Percentiles rank a stretch among this genome's conserved stretches.
phyloP scores from a whole-genome alignment of 1,139 yeast species.

The Nadsonia commutata region DNA sequence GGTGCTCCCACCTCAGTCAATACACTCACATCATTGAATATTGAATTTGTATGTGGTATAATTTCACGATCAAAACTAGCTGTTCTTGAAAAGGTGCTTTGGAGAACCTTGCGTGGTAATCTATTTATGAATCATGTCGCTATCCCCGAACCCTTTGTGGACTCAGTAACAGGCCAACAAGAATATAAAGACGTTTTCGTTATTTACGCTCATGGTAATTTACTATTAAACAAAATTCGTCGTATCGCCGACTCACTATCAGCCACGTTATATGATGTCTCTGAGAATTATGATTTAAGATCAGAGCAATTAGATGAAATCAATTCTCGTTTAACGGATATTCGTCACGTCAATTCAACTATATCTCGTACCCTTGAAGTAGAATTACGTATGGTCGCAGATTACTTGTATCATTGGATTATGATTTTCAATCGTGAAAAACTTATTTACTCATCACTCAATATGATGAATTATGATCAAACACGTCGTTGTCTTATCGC shows the following conservation, averaged over 20 bases:
- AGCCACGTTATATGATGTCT: constrained; percentile 58
- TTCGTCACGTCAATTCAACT: constrained; percentile 54
- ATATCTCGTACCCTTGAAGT: constrained; percentile 58
- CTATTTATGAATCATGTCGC: constrained; percentile 60
- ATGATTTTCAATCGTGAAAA: constrained; percentile 57
- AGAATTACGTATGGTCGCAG: constrained; percentile 64
- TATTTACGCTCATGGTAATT: constrained; percentile 77
- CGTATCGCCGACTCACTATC: constrained; percentile 75
- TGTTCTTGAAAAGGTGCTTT: constrained; percentile 70
- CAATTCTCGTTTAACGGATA: constrained; percentile 43
- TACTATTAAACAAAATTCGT: constrained; percentile 49
- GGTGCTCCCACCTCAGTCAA: constrained; percentile 4
- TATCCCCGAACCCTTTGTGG: constrained; percentile 42
- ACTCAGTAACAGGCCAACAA: constrained; percentile 32
- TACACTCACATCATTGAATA: constrained; percentile 21
- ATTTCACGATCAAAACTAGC: constrained; percentile 57
- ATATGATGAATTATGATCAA: constrained; percentile 70
- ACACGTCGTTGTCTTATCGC: constrained; percentile 81
- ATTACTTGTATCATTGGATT: constrained; percentile 55
- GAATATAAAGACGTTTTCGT: constrained; percentile 64
- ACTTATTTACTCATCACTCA: constrained; percentile 58
- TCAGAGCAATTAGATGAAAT: constrained; percentile 42
- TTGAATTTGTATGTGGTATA: constrained; percentile 67
- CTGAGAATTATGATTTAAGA: constrained; percentile 43
- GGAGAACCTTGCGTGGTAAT: constrained; percentile 91